phyloP scores from a whole-genome alignment of 805 yeast species.

The Kluyveromyces siamensis region DNA sequence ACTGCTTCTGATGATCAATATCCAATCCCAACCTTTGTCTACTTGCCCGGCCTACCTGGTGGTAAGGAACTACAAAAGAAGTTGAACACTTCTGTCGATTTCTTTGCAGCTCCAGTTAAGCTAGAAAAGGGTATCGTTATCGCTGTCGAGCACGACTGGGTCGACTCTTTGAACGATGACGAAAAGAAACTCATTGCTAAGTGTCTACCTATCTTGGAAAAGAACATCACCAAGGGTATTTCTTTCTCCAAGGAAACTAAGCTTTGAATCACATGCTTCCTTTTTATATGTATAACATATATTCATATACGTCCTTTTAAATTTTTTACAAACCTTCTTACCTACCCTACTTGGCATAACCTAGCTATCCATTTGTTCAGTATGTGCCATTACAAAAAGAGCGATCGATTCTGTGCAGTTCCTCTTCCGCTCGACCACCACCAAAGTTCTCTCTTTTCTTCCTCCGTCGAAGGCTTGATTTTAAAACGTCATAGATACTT shows the following conservation, averaged over 20 bases:
- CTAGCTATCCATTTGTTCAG: no score
- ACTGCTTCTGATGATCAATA: constrained; percentile 18
- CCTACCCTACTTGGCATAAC: no score
- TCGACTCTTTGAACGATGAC: constrained; percentile 35
- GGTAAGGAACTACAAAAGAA: constrained; percentile 37
- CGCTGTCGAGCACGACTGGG: constrained; percentile 41
- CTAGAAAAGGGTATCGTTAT: constrained; percentile 45
- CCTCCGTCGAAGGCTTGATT: no score
- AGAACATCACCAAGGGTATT: constrained; percentile 51
- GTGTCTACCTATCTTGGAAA: constrained; percentile 45
- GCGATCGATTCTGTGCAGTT: no score
- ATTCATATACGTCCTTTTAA: no score
- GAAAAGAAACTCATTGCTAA: constrained; percentile 46
- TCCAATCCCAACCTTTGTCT: constrained; percentile 40
- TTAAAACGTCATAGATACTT: no score
- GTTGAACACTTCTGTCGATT: constrained; percentile 33
- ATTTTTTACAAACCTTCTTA: no score
- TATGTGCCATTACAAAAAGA: no score
- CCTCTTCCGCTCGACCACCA: no score
- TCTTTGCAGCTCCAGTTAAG: constrained; percentile 54
- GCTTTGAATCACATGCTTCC: constrained; percentile 5
- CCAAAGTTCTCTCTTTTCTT: no score
- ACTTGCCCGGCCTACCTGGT: constrained; percentile 44
- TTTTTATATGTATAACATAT: no score
- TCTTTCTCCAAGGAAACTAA: constrained; percentile 8